phyloP scores from a whole-genome alignment of 345 rosid species.

The Gynandropsis gynandra region DNA sequence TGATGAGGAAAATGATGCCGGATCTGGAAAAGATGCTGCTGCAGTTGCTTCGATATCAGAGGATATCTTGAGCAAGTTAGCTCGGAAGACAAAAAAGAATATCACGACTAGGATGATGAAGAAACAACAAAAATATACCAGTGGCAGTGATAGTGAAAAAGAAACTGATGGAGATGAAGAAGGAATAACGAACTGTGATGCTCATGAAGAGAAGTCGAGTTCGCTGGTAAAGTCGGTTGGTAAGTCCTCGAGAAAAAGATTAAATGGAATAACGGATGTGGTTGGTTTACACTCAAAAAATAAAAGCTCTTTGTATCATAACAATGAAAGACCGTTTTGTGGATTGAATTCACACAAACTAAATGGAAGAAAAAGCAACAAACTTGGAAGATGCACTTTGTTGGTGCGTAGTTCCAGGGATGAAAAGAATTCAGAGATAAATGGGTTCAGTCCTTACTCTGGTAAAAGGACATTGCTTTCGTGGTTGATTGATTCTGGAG shows the following conservation, averaged over 20 bases:
- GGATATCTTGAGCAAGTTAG: conserved; percentile 60
- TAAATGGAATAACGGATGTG: conserved; percentile 27
- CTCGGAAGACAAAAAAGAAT: conserved; percentile 65
- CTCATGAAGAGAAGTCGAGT: conserved; percentile 63
- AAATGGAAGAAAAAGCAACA: conserved; percentile 67
- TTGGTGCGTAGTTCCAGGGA: conserved; percentile 66
- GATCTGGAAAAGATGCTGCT: conserved; percentile 37
- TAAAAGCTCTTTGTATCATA: conserved; percentile 35
- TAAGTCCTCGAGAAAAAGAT: conserved; percentile 42
- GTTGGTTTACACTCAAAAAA: conserved; percentile 31
- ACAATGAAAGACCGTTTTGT: conserved; percentile 36
- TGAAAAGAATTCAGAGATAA: conserved; percentile 43
- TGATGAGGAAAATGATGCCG: conserved; percentile 44
- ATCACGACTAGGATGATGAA: conserved; percentile 43
- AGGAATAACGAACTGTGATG: conserved; percentile 44
- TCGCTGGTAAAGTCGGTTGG: conserved; percentile 51
- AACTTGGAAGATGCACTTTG: conserved; percentile 73
- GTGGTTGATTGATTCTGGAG: conserved; percentile 83
- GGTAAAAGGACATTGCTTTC: conserved; percentile 77
- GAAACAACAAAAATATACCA: conserved; percentile 38
- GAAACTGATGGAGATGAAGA: conserved; percentile 37
- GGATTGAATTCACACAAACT: conserved; percentile 36
- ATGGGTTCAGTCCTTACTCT: conserved; percentile 64
- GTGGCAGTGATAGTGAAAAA: conserved; percentile 33
- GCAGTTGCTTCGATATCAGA: conserved; percentile 61